Percentiles rank a stretch among this genome's conserved stretches.
Evolutionary conservation across 192 early-diverging fungal genomes (phyloP).

Genomic region (Rhizophagus prolifer): DNA sequence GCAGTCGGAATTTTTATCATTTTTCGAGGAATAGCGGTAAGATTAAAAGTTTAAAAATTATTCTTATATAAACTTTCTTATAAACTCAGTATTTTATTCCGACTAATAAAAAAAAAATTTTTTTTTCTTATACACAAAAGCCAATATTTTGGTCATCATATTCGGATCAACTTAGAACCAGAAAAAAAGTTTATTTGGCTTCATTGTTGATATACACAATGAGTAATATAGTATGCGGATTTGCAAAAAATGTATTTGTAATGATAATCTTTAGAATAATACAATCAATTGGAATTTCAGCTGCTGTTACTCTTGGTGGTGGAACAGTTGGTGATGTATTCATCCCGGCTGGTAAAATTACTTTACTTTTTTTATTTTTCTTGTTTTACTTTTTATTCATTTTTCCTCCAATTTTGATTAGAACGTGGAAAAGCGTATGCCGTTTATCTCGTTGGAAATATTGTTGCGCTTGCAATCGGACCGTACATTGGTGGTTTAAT

Average conservation of each 20-base stretch:
- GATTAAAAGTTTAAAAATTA: too few species aligned
- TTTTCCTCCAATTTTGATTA: background rate
- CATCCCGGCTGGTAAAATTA: background rate
- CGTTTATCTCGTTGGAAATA: background rate
- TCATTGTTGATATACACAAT: background rate
- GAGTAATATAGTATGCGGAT: background rate
- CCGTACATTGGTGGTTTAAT: background rate
- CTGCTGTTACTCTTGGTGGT: background rate
- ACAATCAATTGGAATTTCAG: background rate
- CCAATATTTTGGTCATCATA: background rate
- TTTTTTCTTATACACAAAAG: background rate
- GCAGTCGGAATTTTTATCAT: background rate
- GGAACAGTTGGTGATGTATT: background rate
- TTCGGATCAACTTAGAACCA: background rate
- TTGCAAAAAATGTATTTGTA: background rate
- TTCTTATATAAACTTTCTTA: too few species aligned
- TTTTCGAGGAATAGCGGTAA: background rate
- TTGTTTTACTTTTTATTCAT: background rate
- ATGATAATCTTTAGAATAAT: background rate
- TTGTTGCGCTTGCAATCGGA: background rate
- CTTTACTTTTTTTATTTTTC: background rate
- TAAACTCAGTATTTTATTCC: background rate
- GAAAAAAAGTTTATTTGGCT: background rate
- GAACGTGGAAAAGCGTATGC: background rate
- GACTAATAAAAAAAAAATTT: too few species aligned